Base-by-base conservation (phyloP, 805 yeast species). In the Lipomyces starkeyi region DNA sequence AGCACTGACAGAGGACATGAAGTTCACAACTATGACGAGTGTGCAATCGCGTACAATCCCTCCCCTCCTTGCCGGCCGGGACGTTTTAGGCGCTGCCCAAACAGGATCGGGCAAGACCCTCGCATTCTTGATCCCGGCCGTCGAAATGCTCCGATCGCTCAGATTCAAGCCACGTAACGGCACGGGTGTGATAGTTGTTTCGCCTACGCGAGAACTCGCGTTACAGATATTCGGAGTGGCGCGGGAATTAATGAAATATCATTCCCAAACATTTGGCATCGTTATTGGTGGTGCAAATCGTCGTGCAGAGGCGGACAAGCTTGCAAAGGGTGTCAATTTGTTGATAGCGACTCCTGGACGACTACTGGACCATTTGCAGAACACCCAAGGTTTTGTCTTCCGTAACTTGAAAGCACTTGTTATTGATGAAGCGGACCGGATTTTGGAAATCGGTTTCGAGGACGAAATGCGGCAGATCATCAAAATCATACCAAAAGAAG, bases 211-310 rank as follows among this genome's bases (percentile, higher is more conserved):
- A 83, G 99, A 95, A 82, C 85, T 95, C 75, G 99, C 99, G 4
- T 84, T 96, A 70, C 99, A 95, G 80, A 96, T 95, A 69, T 95
- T 94, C 79, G 98, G 98, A 64, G 99, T 96, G 71, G 98, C 97
- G 32, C 85, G 97, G 76, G 98, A 96, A 79, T 82, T 95, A 73
- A 87, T 94, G 96, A 91, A 86, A 62, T 83, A 85, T 74, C 98
- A 93, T 79, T 86, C 95, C 1, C 99, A 96, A 80, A 95, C 98
- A 2, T 87, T 92, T 72, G 98, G 98, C 61, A 91, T 95, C 73
- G 98, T 94, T 20, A 96, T 96, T 77, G 99, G 99, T 56, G 99
- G 99, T 72, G 97, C 97, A 58, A 95, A 96, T 80, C 87, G 99
- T 80, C 88, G 98, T 80, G 97, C 91, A 74, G 99, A 95, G 81